Conservation (phyloP, 2,329 filamentous ascomycete species). For the Epichloe sibirici region DNA sequence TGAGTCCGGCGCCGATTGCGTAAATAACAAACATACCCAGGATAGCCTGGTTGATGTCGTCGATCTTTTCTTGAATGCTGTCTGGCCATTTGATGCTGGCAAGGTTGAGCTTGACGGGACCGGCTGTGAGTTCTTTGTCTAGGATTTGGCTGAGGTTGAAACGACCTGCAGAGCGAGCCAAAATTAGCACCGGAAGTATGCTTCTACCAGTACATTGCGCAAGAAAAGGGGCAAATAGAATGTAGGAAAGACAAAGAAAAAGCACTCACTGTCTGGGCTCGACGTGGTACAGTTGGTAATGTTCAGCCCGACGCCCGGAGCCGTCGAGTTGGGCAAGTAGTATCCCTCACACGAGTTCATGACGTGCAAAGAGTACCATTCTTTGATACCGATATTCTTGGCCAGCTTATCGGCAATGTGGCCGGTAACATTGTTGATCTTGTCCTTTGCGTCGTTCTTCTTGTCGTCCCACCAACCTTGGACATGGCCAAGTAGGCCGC, state of each 20-base stretch:
- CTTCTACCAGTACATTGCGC: background rate
- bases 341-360: slow-evolving; percentile 34
- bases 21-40: slow-evolving; percentile 37
- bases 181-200: background rate
- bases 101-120: slow-evolving; percentile 31
- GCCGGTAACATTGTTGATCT: slow-evolving; percentile 27
- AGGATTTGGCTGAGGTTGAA: slow-evolving; percentile 37
- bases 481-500: slow-evolving; percentile 18
- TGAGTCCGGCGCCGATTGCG: slow-evolving; percentile 29
- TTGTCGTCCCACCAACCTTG: slow-evolving; percentile 19
- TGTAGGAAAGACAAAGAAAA: too few species aligned
- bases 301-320: slow-evolving; percentile 24
- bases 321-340: slow-evolving; percentile 32
- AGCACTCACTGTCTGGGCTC: slow-evolving; percentile 3
- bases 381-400: slow-evolving; percentile 31
- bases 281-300: slow-evolving; percentile 30
- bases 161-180: slow-evolving; percentile 14
- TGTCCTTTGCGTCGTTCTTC: slow-evolving; percentile 22
- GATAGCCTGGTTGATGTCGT: slow-evolving; percentile 36
- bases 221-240: background rate
- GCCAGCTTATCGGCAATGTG: slow-evolving; percentile 28
- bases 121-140: slow-evolving; percentile 32
- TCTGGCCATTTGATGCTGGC: slow-evolving; percentile 32
- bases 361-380: slow-evolving; percentile 41
- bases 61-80: slow-evolving; percentile 32